Evolutionary conservation across 2,329 filamentous ascomycete genomes (phyloP).

Genomic region (Beauveria varroae): DNA sequence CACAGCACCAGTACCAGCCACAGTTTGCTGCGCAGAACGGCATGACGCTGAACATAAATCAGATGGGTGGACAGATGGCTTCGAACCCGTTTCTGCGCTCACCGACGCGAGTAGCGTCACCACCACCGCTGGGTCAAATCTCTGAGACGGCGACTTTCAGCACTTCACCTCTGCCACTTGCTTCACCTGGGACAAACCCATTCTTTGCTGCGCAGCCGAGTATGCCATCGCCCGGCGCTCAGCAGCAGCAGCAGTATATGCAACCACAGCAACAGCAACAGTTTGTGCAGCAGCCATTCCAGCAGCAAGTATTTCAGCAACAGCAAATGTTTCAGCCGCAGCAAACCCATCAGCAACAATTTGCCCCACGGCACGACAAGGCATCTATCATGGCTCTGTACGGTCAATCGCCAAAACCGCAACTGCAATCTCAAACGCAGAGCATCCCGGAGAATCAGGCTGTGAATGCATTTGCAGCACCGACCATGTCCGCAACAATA

Average conservation of each 20-base stretch:
- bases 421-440: conserved; percentile 20
- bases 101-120: conserved; percentile 43
- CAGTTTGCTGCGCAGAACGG: conserved; percentile 19
- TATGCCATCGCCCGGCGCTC: conserved; percentile 15
- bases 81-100: conserved; percentile 45
- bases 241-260: conserved; percentile 17
- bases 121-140: conserved; percentile 40
- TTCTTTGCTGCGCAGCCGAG: conserved; percentile 31
- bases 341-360: conserved; percentile 27
- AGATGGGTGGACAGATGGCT: conserved; percentile 24
- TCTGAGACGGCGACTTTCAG: conserved; percentile 40
- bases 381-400: conserved; percentile 71
- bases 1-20: conserved; percentile 18
- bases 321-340: conserved; percentile 15
- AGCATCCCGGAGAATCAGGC: conserved; percentile 24
- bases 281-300: conserved; percentile 20
- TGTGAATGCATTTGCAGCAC: conserved; percentile 18
- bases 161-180: conserved; percentile 22
- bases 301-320: conserved; percentile 9
- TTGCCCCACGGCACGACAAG: conserved; percentile 54
- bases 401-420: conserved; percentile 45
- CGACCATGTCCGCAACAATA: conserved; percentile 13
- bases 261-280: conserved; percentile 22
- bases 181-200: conserved; percentile 27
- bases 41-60: conserved; percentile 33